A percentile compares a stretch with the other conserved stretches of the same genome.
Conservation (phyloP, 768 basidiomycete genomes). For the Podaxis pistillaris region DNA sequence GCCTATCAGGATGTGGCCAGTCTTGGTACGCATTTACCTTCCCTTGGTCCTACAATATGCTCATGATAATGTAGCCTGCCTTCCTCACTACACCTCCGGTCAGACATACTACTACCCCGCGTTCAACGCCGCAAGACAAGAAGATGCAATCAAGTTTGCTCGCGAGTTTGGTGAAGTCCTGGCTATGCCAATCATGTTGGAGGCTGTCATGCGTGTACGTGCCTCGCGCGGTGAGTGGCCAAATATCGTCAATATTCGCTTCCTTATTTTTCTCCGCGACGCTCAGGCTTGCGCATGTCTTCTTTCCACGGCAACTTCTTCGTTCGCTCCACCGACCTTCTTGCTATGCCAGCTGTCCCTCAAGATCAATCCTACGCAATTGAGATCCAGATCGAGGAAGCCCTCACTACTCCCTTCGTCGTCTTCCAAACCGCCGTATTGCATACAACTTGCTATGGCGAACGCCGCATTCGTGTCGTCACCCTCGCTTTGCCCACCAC, state of each 20-base stretch:
- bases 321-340: slow-evolving; percentile 92
- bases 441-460: slow-evolving; percentile 91
- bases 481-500: slow-evolving; percentile 88
- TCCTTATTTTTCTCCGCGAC: not conserved
- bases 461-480: slow-evolving; percentile 88
- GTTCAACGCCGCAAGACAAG: slow-evolving; percentile 91
- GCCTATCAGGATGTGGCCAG: slow-evolving; percentile 95
- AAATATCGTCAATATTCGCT: not conserved
- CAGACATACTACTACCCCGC: slow-evolving; percentile 99
- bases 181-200: slow-evolving; percentile 92
- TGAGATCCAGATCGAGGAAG: slow-evolving; percentile 94
- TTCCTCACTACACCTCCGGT: slow-evolving; percentile 97
- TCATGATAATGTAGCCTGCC: slow-evolving; percentile 56
- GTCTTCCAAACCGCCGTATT: slow-evolving; percentile 94
- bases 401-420: slow-evolving; percentile 85
- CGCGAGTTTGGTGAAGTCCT: slow-evolving; percentile 95
- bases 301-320: slow-evolving; percentile 99
- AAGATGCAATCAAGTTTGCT: slow-evolving; percentile 98
- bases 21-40: slow-evolving; percentile 52
- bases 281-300: slow-evolving; percentile 86
- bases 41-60: not conserved
- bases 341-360: slow-evolving; percentile 96
- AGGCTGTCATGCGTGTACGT: slow-evolving; percentile 97
- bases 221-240: slow-evolving; percentile 79
- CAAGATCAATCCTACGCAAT: slow-evolving; percentile 95